Evolutionary conservation across 31 red algal genomes (phyloP).

Genomic region (Porphyra umbilicalis): DNA sequence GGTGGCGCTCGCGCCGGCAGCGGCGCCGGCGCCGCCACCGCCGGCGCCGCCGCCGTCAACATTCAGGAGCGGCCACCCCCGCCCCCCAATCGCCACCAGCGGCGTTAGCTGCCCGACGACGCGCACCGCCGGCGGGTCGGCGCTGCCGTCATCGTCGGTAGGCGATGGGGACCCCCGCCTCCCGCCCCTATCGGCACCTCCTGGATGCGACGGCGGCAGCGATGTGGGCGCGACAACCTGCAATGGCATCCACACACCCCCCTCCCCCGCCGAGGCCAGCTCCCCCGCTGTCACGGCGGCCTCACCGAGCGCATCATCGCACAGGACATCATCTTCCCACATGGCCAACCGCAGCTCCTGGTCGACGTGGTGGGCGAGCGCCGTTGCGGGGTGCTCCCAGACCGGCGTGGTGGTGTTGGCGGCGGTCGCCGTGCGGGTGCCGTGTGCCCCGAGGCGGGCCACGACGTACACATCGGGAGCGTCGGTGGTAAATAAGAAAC

Average conservation of each 20-base stretch:
- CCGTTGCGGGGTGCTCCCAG: background rate
- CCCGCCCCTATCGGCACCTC: too few species aligned
- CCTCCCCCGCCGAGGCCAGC: background rate
- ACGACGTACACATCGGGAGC: background rate
- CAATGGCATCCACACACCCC: background rate
- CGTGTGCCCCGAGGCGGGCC: background rate
- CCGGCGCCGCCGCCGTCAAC: too few species aligned
- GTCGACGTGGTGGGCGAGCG: background rate
- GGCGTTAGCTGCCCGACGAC: background rate
- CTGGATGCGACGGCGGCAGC: background rate
- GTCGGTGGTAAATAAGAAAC: background rate
- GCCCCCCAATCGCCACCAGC: background rate
- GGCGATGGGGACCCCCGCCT: too few species aligned
- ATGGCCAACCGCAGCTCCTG: background rate
- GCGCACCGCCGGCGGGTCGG: background rate
- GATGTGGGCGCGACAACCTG: background rate
- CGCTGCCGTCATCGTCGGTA: background rate
- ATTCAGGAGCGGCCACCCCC: too few species aligned
- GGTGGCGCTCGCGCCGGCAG: background rate
- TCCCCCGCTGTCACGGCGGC: background rate
- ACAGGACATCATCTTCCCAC: background rate
- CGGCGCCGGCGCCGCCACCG: background rate
- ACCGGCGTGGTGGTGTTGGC: background rate
- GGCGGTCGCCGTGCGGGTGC: background rate
- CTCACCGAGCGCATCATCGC: background rate